Conservation (phyloP, 23 red algal species). For the Gracilaria caudata region DNA sequence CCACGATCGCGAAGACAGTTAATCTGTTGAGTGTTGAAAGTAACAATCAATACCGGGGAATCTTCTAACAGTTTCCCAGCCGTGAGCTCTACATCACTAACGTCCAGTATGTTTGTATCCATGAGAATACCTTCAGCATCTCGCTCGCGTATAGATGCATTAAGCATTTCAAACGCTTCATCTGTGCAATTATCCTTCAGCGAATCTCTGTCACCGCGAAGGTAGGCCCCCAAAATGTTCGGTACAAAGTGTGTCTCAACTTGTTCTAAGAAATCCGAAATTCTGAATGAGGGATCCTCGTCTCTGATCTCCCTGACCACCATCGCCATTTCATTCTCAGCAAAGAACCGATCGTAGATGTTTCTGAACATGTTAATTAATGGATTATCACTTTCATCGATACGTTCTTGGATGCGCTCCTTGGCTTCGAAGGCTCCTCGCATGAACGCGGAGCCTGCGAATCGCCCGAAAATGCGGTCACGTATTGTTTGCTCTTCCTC, state of each 20-base stretch:
- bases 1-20: constrained; percentile 83
- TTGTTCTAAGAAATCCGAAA: constrained; percentile 86
- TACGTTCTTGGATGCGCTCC: constrained; percentile 87
- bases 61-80: constrained; percentile 84
- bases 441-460: constrained; percentile 95
- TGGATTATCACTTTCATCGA: constrained; percentile 96
- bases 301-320: constrained; percentile 94
- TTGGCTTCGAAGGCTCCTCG: constrained; percentile 87
- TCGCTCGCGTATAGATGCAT: constrained; percentile 85
- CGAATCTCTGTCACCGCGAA: constrained; percentile 65
- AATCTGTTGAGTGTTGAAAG: constrained; percentile 97
- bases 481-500: constrained; percentile 69
- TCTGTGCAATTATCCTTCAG: constrained; percentile 74
- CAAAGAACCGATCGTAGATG: constrained; percentile 95
- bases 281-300: constrained; percentile 74
- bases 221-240: constrained; percentile 86
- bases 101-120: constrained; percentile 87
- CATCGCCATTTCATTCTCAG: constrained; percentile 97
- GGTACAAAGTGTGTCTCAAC: constrained; percentile 81
- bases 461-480: constrained; percentile 90
- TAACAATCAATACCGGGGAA: constrained; percentile 92
- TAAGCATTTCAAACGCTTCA: constrained; percentile 85
- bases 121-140: constrained; percentile 81
- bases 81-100: constrained; percentile 88
- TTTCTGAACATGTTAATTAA: constrained; percentile 84